Base-by-base conservation (phyloP, 2,329 filamentous ascomycete genomes). In the Magnaporthiopsis poae region DNA sequence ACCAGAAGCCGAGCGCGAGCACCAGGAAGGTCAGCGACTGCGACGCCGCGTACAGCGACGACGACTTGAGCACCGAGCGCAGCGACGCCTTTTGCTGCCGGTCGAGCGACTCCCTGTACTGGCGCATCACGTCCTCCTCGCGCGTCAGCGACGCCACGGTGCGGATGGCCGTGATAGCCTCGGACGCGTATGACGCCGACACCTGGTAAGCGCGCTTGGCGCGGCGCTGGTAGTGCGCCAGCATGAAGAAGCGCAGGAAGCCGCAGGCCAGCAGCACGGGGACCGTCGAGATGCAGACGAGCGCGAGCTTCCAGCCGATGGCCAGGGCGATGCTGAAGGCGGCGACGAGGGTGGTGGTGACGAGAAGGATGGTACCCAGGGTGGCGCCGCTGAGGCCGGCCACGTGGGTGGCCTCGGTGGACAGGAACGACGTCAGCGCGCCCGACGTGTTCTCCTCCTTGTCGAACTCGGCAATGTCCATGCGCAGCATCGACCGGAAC, bases 401-500 rank as follows among this genome's bases (percentile, higher is more conserved):
- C 36, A 97, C 83, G 73, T 96, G 89, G 0, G 92, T 96, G 0
- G 93, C 93, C 77, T 96, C 90, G 0, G 91, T 96, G 2, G 91
- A 93, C 15, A 97, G 80, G 78, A 96, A 95, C 0, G 90, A 91
- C 0, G 92, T 96, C 71, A 99, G 80, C 0, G 92, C 90, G 70
- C 95, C 95, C 8, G 92, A 88, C 8, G 90, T 92, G 75, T 98
- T 96, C 75, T 95, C 90, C 69, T 96, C 91, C 61, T 83, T 84
- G 76, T 98, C 95, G 72, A 97, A 99, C 77, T 93, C 98, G 35
- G 87, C 81, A 67, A 98, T 93, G 69, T 98, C 95, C 77, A 98
- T 94, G 70, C 93, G 90, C 65, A 98, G 86, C 80, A 98, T 92
- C 31, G 89, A 84, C 39, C 93, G 85, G 81, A 99, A 97, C 8